Evolutionary conservation across 345 rosid species (phyloP).

Genomic region (Psidium guajava): DNA sequence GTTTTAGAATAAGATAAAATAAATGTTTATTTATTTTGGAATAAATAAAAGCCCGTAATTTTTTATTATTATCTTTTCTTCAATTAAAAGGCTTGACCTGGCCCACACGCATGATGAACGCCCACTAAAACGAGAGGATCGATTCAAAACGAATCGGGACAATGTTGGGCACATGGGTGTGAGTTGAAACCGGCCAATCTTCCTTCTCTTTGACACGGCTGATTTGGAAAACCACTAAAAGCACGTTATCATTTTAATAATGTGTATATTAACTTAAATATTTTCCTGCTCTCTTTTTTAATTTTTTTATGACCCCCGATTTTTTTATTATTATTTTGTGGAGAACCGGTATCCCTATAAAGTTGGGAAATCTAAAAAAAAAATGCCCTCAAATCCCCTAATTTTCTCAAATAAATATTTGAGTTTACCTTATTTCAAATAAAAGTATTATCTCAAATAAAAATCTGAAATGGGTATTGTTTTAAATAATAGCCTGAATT

Average conservation of each 20-base stretch:
- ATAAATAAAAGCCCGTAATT: neutral
- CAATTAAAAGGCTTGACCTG: neutral
- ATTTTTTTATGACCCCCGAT: neutral
- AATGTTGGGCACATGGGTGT: neutral
- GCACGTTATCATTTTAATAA: neutral
- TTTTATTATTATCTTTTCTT: neutral
- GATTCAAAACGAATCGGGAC: neutral
- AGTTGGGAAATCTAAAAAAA: too few species aligned
- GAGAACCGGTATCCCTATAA: neutral
- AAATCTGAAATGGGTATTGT: too few species aligned
- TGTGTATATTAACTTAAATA: neutral
- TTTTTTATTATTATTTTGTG: neutral
- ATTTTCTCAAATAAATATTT: too few species aligned
- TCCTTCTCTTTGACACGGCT: neutral
- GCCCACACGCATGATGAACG: neutral
- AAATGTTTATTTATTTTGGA: neutral
- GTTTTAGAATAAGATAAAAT: too few species aligned
- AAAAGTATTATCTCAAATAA: too few species aligned
- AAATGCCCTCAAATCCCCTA: too few species aligned
- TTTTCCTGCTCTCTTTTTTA: neutral
- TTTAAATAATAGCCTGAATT: too few species aligned
- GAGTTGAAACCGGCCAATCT: neutral
- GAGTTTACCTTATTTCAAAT: too few species aligned
- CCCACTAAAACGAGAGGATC: too few species aligned
- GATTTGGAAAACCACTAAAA: neutral